Conservation (phyloP, 1,139 yeast species). For the Suhomyces choctaworum region DNA sequence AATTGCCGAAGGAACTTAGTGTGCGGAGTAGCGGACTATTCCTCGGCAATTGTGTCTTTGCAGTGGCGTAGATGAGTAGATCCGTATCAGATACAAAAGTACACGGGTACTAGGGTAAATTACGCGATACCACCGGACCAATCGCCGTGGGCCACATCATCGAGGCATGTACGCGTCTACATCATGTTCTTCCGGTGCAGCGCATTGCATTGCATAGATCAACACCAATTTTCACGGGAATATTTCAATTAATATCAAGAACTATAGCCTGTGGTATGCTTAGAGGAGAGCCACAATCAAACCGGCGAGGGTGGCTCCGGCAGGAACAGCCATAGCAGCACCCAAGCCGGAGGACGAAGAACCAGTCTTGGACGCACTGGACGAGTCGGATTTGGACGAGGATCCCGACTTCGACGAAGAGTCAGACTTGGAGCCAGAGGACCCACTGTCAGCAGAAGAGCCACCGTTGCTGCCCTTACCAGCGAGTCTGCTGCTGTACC, state of each 20-base stretch:
- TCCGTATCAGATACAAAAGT: too few species aligned
- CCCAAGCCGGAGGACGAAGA: slow-evolving; percentile 5
- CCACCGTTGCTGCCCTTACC: slow-evolving; percentile 8
- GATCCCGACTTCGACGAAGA: slow-evolving; percentile 5
- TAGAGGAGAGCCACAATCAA: slow-evolving; percentile 12
- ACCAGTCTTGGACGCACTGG: not conserved
- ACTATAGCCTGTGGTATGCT: too few species aligned
- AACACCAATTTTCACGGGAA: not conserved
- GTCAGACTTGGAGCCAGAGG: slow-evolving; percentile 6
- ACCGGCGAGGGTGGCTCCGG: slow-evolving; percentile 12
- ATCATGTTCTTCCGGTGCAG: too few species aligned
- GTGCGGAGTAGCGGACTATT: too few species aligned
- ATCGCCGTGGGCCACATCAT: too few species aligned
- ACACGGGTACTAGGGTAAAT: too few species aligned
- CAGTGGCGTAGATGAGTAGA: too few species aligned
- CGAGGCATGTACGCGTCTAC: too few species aligned
- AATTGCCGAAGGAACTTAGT: too few species aligned
- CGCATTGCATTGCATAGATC: not conserved
- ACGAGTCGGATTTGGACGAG: slow-evolving; percentile 2
- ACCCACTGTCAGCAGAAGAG: slow-evolving; percentile 16
- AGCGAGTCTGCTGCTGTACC: slow-evolving; percentile 35
- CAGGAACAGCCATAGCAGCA: slow-evolving; percentile 8
- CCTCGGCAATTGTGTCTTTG: too few species aligned
- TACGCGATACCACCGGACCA: too few species aligned
- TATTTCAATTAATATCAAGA: not conserved